phyloP scores from a whole-genome alignment of 75 land plant species.

The Isoetes taiwanensis region DNA sequence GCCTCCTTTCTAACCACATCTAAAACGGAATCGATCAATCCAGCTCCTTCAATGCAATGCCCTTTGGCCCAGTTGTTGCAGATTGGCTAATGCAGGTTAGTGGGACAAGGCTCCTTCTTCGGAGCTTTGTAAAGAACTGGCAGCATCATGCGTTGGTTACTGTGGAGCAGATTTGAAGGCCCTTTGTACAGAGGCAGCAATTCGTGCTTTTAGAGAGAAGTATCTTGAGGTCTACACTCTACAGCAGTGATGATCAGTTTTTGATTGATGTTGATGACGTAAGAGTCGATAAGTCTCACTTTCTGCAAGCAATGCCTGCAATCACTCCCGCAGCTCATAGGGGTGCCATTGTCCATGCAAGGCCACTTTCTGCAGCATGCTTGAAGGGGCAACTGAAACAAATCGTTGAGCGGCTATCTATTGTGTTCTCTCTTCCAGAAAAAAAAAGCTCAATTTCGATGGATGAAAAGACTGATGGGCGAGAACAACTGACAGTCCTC shows the following conservation, averaged over 20 bases:
- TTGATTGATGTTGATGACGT: conserved; percentile 84
- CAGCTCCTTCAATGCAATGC: no score
- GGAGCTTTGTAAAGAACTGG: conserved; percentile 64
- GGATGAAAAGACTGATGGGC: conserved; percentile 17
- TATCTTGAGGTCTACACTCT: conserved; percentile 96
- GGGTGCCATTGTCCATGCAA: conserved; percentile 66
- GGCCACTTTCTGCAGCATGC: conserved; percentile 77
- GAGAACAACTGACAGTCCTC: conserved; percentile 41
- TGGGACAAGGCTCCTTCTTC: conserved; percentile 76
- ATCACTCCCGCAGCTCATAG: conserved; percentile 97
- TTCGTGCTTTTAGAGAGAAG: conserved; percentile 85
- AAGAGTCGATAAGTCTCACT: conserved; percentile 62
- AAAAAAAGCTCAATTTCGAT: conserved; percentile 11
- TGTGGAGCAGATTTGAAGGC: conserved; percentile 98
- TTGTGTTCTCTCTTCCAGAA: conserved; percentile 42
- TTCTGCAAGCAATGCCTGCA: conserved; percentile 80
- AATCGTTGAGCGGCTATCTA: conserved; percentile 39
- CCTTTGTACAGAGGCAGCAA: conserved; percentile 94
- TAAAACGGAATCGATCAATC: no score
- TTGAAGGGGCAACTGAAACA: conserved; percentile 50
- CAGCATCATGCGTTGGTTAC: conserved; percentile 93
- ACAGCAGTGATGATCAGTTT: conserved; percentile 85
- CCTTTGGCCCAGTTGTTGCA: no score
- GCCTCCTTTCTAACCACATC: no score
- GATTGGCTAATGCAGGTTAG: no score